A percentile compares a stretch with the other conserved stretches of the same genome.
Conservation (phyloP, 768 basidiomycete species). For the Psilocybe sp. region DNA sequence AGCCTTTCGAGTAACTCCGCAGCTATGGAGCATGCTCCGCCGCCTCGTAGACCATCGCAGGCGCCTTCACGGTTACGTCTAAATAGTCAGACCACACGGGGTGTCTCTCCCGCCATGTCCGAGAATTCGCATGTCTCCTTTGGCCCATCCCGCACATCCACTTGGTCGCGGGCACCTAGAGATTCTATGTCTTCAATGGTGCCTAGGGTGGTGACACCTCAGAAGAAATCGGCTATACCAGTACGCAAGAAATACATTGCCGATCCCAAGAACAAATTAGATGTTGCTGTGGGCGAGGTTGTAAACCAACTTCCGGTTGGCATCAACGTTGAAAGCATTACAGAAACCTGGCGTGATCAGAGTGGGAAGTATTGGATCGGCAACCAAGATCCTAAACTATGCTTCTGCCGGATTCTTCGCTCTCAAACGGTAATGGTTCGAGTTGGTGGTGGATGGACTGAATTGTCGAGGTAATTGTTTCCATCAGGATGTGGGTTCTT, state of each 20-base stretch:
- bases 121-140: conserved; percentile 48
- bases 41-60: conserved; percentile 31
- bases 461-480: conserved; percentile 73
- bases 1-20: conserved; percentile 49
- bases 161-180: conserved; percentile 69
- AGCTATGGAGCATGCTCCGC: conserved; percentile 9
- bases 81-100: conserved; percentile 36
- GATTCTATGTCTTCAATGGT: conserved; percentile 49
- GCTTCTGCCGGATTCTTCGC: conserved; percentile 88
- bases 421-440: conserved; percentile 96
- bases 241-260: conserved; percentile 74
- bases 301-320: conserved; percentile 85
- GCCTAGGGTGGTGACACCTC: conserved; percentile 45
- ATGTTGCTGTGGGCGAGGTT: conserved; percentile 89
- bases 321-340: conserved; percentile 78
- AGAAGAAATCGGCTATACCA: conserved; percentile 33
- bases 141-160: conserved; percentile 46
- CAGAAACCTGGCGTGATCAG: conserved; percentile 87
- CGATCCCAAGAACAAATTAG: conserved; percentile 87
- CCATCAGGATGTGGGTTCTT: background rate
- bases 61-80: conserved; percentile 38
- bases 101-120: conserved; percentile 61
- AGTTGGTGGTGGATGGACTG: conserved; percentile 93
- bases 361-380: conserved; percentile 98
- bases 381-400: conserved; percentile 83